A percentile compares a stretch with the other conserved stretches of the same genome.
Conservation (phyloP, 2,329 filamentous ascomycete genomes). For the Byssothecium circinans region DNA sequence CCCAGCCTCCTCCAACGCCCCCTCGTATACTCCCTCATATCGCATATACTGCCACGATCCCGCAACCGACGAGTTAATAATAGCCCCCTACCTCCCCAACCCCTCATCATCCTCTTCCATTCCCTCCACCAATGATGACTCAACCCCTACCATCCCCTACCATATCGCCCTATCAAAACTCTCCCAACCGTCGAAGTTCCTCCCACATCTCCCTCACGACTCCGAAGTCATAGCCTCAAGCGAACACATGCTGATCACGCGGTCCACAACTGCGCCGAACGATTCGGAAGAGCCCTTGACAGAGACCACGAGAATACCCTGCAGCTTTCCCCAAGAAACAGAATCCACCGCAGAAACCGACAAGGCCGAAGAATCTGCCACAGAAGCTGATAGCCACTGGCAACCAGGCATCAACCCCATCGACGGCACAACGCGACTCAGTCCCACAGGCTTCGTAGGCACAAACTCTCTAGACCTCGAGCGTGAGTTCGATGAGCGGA, state of each 20-base stretch:
- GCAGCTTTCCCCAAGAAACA: too few relatives aligned
- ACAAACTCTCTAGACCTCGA: slow-evolving; percentile 21
- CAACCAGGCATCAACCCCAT: slow-evolving; percentile 32
- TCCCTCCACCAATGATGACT: slow-evolving; percentile 5
- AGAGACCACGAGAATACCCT: background rate
- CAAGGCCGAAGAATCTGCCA: background rate
- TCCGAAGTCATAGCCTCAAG: slow-evolving; percentile 34
- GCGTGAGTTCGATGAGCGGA: slow-evolving; percentile 29
- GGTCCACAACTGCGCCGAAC: slow-evolving; percentile 10
- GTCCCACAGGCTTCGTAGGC: slow-evolving; percentile 39
- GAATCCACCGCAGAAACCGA: background rate
- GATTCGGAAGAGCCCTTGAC: slow-evolving; percentile 4
- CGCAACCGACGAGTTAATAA: slow-evolving; percentile 25
- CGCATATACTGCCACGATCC: slow-evolving; percentile 31
- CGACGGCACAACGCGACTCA: slow-evolving; percentile 38
- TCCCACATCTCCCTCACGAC: slow-evolving; percentile 29
- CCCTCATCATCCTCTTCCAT: slow-evolving; percentile 2
- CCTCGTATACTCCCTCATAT: background rate
- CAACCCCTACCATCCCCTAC: slow-evolving; percentile 27
- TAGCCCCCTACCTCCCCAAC: slow-evolving; percentile 22
- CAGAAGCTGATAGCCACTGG: slow-evolving; percentile 1
- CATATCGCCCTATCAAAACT: slow-evolving; percentile 32
- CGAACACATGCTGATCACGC: slow-evolving; percentile 35
- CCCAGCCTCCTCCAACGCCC: background rate
- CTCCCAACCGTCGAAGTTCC: slow-evolving; percentile 29